Conservation (phyloP, 2,329 filamentous ascomycete species). For the Xylaria sp. region DNA sequence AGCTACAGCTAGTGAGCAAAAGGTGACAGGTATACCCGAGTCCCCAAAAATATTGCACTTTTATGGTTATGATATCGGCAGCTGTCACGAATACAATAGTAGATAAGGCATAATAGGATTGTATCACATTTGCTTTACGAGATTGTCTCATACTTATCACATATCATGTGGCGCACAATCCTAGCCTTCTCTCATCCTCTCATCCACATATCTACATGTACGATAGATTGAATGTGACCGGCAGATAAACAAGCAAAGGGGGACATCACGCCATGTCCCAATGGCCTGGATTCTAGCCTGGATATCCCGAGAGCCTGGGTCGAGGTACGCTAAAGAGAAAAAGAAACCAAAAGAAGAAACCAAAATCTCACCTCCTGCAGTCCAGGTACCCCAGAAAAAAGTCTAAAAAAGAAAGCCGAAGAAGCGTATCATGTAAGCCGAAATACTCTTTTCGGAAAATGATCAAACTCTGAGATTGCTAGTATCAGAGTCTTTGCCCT, state of each 20-base stretch:
- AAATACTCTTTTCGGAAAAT: constrained; percentile 28
- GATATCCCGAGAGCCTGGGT: constrained; percentile 26
- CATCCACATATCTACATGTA: neutral
- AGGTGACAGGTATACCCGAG: constrained; percentile 1
- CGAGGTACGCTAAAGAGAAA: constrained; percentile 5
- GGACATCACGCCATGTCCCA: constrained; percentile 23
- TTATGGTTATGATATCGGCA: neutral
- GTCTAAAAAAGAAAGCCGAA: neutral
- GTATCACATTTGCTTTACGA: neutral
- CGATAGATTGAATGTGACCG: neutral
- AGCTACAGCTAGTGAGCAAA: constrained; percentile 3
- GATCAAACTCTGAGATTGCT: constrained; percentile 10
- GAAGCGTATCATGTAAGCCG: constrained; percentile 8
- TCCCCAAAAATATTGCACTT: neutral
- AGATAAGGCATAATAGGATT: neutral
- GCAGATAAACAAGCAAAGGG: constrained; percentile 14
- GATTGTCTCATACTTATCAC: neutral
- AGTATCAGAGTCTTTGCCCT: neutral
- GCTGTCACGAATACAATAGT: neutral
- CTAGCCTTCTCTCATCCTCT: neutral
- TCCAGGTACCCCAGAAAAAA: neutral
- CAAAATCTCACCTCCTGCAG: neutral
- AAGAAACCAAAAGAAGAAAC: neutral
- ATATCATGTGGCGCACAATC: neutral
- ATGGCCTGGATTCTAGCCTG: constrained; percentile 25